Base-by-base conservation (phyloP, 1,284 basidiomycete genomes). In the Athelia psychrophila region DNA sequence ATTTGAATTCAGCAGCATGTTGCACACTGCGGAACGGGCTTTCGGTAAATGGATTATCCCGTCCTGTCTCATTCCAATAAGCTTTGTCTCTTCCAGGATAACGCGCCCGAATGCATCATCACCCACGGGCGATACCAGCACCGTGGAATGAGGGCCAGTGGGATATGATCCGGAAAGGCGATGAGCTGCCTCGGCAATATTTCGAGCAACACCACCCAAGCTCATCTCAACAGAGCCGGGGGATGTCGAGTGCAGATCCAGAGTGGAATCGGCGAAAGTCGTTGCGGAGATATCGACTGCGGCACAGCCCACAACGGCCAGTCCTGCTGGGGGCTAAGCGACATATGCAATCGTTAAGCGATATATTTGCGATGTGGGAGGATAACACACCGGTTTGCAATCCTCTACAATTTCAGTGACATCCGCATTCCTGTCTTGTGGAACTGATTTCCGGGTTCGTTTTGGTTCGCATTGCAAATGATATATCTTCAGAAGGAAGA, bases 161-260 rank as follows among this genome's bases (percentile, higher is more conserved):
- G 70, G 66, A 44, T 64, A 65, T 27, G 75, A 69, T 16, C 68
- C 63, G 25, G 85, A 66, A 8, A 87, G 64, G 20, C 88, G 79
- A 59, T 90, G 83, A 2, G 93, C 81, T 1, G 94, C 92, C 64
- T 97, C 93, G 1, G 95, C 93, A 46, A 99, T 84, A 66, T 99
- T 99, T 22, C 95, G 83, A 0, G 83, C 95, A 2, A 99, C 97
- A 13, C 97, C 97, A 2, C 97, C 97, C 0, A 93, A 74, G 0
- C 89, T 82, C 24, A 95, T 59, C 2, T 73, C 72, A 15, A 98
- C 82, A 2, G 64, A 72, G 9, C 96, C 97, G 0, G 94, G 93
- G 6, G 80, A 79, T 0, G 97, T 99, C 0, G 94, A 91, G 49
- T 84, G 77, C 19, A 60, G 65, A 18, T 70, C 69, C 44, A 68